Conservation (phyloP, 2,329 filamentous ascomycete species). For the Graphium sp. region DNA sequence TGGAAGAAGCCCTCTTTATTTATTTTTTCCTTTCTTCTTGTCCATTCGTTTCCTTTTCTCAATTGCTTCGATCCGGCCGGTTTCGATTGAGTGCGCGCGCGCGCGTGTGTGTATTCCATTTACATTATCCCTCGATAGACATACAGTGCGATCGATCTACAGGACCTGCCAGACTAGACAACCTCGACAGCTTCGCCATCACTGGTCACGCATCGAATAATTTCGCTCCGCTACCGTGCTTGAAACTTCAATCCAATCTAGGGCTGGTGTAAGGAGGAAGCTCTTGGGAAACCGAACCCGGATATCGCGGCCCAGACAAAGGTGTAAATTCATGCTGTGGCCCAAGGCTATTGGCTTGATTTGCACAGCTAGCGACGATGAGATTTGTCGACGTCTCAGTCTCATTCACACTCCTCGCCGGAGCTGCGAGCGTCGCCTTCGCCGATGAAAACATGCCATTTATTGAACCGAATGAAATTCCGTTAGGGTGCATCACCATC, state of each 20-base stretch:
- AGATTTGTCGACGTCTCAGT: neutral
- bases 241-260: too few relatives aligned
- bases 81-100: constrained; percentile 1
- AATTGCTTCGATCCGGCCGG: constrained; percentile 1
- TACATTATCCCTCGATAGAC: neutral
- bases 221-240: neutral
- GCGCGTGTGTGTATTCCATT: neutral
- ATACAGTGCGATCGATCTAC: too few relatives aligned
- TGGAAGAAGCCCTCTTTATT: constrained; percentile 1
- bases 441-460: constrained; percentile 13
- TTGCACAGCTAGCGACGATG: too few relatives aligned
- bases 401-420: constrained; percentile 1
- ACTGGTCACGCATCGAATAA: neutral
- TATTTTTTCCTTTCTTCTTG: neutral
- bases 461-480: constrained; percentile 17
- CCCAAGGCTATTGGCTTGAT: too few relatives aligned
- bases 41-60: neutral
- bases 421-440: constrained; percentile 10
- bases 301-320: constrained; percentile 1
- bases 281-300: too few relatives aligned
- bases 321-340: constrained; percentile 1
- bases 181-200: neutral
- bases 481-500: constrained; percentile 20
- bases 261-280: too few relatives aligned
- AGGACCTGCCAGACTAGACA: too few relatives aligned